Evolutionary conservation across 495 filamentous ascomycete genomes (phyloP).

Genomic region (Schizothecium vesticola): DNA sequence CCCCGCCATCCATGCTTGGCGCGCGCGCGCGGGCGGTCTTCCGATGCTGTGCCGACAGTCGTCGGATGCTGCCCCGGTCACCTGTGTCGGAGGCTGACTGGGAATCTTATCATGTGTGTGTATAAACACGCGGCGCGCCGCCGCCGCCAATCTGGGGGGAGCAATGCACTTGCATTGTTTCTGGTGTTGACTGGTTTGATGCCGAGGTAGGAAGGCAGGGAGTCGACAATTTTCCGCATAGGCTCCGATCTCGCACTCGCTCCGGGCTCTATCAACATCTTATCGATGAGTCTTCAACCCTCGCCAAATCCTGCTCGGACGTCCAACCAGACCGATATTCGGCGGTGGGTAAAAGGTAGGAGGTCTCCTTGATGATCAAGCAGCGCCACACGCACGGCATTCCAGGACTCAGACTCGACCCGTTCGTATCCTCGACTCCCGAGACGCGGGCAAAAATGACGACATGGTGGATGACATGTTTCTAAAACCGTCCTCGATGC

Average conservation of each 20-base stretch:
- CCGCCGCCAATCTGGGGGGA: background rate
- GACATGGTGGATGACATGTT: background rate
- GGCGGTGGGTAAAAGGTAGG: background rate
- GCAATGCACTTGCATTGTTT: background rate
- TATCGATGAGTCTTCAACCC: background rate
- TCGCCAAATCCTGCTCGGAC: background rate
- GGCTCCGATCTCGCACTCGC: background rate
- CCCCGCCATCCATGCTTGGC: background rate
- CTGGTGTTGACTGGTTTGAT: no score
- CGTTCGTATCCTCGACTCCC: background rate
- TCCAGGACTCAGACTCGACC: no score
- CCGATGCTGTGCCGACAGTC: background rate
- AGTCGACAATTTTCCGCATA: background rate
- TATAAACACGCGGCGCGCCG: background rate
- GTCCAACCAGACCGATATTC: background rate
- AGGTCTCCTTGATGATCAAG: background rate
- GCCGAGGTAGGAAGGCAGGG: background rate
- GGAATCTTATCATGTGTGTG: background rate
- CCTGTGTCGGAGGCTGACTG: background rate
- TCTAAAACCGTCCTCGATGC: background rate
- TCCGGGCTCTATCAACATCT: background rate
- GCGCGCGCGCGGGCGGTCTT: background rate
- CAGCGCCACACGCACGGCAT: background rate
- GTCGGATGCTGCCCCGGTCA: background rate
- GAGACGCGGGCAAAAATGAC: background rate